These are phyloP conservation scores for Corchorus capsularis DNA, from an alignment of 345 rosid species.

Conservation along the genomic window DNA sequence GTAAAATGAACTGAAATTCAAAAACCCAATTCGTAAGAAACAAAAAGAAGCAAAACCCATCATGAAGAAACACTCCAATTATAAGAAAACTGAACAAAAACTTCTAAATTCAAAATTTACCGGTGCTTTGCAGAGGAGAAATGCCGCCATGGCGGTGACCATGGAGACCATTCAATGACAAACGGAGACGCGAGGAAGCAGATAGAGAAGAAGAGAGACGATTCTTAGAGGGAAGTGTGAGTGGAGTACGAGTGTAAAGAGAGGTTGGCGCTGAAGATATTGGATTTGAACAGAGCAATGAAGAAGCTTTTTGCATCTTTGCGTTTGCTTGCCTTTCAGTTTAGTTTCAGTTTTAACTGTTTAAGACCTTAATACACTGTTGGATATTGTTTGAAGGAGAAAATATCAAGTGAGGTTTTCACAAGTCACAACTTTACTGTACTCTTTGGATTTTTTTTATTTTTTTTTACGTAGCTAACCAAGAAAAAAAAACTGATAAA, in stretches of 20 bases:
- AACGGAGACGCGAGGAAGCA: slow-evolving; percentile 28
- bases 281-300: slow-evolving; percentile 45
- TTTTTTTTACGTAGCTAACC: too few relatives aligned
- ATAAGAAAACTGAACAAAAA: neutral
- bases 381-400: too few relatives aligned
- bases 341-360: neutral
- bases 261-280: slow-evolving; percentile 28
- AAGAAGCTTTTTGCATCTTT: slow-evolving; percentile 47
- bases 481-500: too few relatives aligned
- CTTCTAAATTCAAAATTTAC: slow-evolving; percentile 21
- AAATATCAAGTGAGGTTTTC: too few relatives aligned
- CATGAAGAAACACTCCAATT: neutral
- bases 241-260: slow-evolving; percentile 9
- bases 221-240: slow-evolving; percentile 15
- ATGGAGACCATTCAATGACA: slow-evolving; percentile 28
- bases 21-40: neutral
- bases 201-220: slow-evolving; percentile 21
- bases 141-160: slow-evolving; percentile 20
- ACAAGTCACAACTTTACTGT: too few relatives aligned
- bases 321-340: neutral
- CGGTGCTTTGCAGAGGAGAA: slow-evolving; percentile 41
- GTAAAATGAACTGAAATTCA: neutral
- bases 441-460: too few relatives aligned
- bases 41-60: neutral
- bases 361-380: neutral